Evolutionary conservation across 352 stramenopile genomes (phyloP), one percentile per base, ranked within the genome.

Genomic region (Thraustochytrium sp.): DNA sequence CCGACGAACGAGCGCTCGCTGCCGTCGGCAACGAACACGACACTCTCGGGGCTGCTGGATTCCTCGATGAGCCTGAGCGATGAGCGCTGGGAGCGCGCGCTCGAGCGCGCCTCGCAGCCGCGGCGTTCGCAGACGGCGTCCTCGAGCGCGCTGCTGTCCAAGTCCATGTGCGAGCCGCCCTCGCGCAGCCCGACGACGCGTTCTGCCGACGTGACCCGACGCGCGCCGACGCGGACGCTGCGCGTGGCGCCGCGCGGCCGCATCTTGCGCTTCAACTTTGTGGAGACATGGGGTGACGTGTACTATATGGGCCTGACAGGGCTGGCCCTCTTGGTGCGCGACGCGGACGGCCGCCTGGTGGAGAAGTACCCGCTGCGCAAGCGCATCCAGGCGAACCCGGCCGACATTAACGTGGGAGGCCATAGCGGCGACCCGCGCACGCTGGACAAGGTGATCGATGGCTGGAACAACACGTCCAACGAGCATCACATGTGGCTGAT

Each of bases 401-500:
- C 23, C 23, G 74, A 82, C 38, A 82, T 82, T 38, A 82, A 82
- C 34, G 74, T 82, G 37, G 49, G 36, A n/a, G 74, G 74, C 18
- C 74, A 82, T 26, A 53, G 38, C 37, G 74, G 74, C 21, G 74
- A 82, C 29, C 74, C 48, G 34, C 74, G 74, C 36, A 82, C 74
- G 18, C 55, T 82, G 8, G 74, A 82, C 46, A 82, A 82, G 74
- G 37, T 82, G 21, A 51, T 82, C 2, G 74, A 82, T 37, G 74
- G 74, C 13, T 37, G 29, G 74, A 74, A 82, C 31, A 55, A 55
- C 49, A 82, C 74, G 8, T 75, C 36, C 13, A 48, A 40, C 55
- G 48, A 82, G 18, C n/a, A 73, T 2, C 74, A 82, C 74, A 82
- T 82, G 74, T 82, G 74, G 74, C 74, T 82, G 9, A 74, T 82